Conservation (phyloP, 176 grass and related monocot species). For the Cenchrus fungigraminus region DNA sequence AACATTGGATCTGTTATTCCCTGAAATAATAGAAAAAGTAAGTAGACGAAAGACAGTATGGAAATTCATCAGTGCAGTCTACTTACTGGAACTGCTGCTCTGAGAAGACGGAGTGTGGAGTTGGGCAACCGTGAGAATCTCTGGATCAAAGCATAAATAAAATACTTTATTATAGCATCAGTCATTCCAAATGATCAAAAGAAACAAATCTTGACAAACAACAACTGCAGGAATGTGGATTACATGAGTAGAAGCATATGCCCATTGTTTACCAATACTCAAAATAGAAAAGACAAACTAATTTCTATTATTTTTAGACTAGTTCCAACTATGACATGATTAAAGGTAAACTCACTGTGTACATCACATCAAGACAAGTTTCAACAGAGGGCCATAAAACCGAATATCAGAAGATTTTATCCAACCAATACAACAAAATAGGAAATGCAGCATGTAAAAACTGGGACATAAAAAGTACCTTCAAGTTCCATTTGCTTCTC, state of each 20-base stretch:
- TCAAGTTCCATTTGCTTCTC: constrained; percentile 91
- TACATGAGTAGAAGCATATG: background rate
- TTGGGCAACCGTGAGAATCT: constrained; percentile 83
- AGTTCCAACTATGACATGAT: background rate
- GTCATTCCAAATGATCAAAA: constrained; percentile 15
- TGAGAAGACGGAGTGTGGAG: constrained; percentile 81
- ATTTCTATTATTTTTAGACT: background rate
- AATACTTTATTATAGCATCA: constrained; percentile 23
- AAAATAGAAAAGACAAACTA: background rate
- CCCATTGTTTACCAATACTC: background rate
- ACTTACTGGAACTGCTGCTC: constrained; percentile 82
- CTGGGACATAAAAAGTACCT: constrained; percentile 51
- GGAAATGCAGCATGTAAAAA: constrained; percentile 6
- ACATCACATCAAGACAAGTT: constrained; percentile 15
- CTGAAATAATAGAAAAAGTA: constrained; percentile 56
- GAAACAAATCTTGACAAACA: constrained; percentile 25
- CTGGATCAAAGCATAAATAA: constrained; percentile 51
- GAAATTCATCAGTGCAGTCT: background rate
- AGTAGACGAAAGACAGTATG: constrained; percentile 11
- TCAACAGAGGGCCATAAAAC: background rate
- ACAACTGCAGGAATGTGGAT: constrained; percentile 23
- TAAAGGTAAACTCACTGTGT: background rate
- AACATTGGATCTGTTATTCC: constrained; percentile 99
- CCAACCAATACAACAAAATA: constrained; percentile 24
- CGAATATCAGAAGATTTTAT: constrained; percentile 1